Evolutionary conservation across 1,284 basidiomycete species (phyloP), one percentile per base, ranked within the genome.

Genomic region (Cryptococcus maquisensis): DNA sequence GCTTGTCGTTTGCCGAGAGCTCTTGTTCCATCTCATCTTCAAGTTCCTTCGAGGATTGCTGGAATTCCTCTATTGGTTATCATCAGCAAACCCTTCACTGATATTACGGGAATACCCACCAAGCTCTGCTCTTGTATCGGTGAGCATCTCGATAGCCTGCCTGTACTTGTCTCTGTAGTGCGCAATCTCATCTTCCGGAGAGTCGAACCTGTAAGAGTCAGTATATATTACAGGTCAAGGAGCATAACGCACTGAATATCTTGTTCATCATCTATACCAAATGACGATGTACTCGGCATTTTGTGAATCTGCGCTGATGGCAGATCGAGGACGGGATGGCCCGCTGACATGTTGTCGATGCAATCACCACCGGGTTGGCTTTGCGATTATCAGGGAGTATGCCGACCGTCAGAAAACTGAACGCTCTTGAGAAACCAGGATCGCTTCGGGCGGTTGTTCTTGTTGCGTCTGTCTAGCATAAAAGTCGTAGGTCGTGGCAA

Each of bases 1-100:
- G 82, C 73, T 86, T 87, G 79, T 96, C 92, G 44, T 89, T 92
- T 47, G 86, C 81, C 66, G 87, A 86, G 47, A 96, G 80, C 72
- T 96, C 93, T 61, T 83, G 83, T 79, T 94, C 91, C 39, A 96
- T 79, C 75, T 96, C 92, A 60, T 92, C 86, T 78, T 96, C 93
- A 35, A 96, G 82, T 67, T 95, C 91, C 77, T 89, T 91, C 73
- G 89, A 92, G 45, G 88, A 89, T 57, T 84, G 79, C 64, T 94
- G 90, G 71, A 95, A 95, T 62, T 95, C 92, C 68, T 92, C 88
- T 73, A 53, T 47, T 23, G 38, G 32, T 39, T 36, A 48, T 26
- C 9, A 26, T 45, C 28, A 24, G 36, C 39, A 26, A 3, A 36
- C n/a, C 36, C 37, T 20, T 21, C 7, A 6, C n/a, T 8, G 8